Conservation (phyloP, 2,329 filamentous ascomycete species). For the Fusarium albidum region DNA sequence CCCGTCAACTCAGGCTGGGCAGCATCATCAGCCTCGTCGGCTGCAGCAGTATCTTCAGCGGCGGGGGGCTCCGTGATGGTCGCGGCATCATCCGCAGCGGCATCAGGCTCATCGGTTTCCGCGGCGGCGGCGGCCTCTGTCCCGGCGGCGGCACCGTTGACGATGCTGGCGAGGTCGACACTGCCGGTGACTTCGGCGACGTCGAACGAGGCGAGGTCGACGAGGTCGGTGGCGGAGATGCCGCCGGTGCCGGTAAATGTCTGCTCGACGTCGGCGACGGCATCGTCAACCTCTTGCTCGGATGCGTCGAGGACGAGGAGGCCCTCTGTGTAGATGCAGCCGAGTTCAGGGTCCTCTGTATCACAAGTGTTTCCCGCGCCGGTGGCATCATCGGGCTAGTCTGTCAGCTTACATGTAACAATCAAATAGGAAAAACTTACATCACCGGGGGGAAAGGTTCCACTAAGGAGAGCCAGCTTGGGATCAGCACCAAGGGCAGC, state of each 20-base stretch:
- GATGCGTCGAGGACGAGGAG: conserved; percentile 63
- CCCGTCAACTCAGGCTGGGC: no score
- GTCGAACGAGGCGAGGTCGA: conserved; percentile 20
- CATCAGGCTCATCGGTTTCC: no score
- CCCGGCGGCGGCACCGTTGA: conserved; percentile 3
- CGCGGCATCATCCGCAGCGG: no score
- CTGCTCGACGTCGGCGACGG: conserved; percentile 50
- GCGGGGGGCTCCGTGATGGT: no score
- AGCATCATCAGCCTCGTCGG: no score
- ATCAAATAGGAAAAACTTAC: conserved; percentile 44
- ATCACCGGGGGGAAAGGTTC: conserved; percentile 69
- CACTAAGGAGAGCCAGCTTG: conserved; percentile 65
- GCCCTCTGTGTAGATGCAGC: conserved; percentile 63
- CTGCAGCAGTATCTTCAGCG: neutral
- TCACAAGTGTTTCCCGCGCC: conserved; percentile 55
- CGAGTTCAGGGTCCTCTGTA: conserved; percentile 53
- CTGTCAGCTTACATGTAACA: no score
- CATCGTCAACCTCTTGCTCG: conserved; percentile 58
- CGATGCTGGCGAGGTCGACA: conserved; percentile 20
- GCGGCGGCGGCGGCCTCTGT: neutral
- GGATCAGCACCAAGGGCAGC: conserved; percentile 69
- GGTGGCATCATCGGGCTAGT: conserved; percentile 19
- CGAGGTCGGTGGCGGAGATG: conserved; percentile 33
- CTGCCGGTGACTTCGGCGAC: conserved; percentile 24
- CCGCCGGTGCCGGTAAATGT: conserved; percentile 45